These are phyloP conservation scores for Phytophthora hybrid DNA, from an alignment of 352 stramenopile species.

Conservation along the genomic window DNA sequence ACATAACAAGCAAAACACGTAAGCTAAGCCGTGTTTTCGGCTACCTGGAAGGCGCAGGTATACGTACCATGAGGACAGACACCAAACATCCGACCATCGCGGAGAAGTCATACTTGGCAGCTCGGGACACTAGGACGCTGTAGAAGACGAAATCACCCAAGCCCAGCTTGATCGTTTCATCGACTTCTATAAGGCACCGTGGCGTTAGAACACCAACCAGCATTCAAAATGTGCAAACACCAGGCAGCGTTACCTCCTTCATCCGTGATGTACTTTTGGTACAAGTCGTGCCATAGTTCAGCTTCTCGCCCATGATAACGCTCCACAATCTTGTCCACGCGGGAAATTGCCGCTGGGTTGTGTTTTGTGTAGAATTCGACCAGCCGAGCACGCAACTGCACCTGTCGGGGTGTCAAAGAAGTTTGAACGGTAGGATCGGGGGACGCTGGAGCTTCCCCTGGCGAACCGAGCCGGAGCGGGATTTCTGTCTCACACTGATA, in stretches of 20 bases:
- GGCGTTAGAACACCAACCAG: conserved; percentile 15
- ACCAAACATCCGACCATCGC: conserved; percentile 95
- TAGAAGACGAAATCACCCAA: conserved; percentile 99
- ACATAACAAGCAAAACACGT: conserved; percentile 5
- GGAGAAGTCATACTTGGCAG: conserved; percentile 96
- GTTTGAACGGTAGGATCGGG: background rate
- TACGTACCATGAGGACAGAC: conserved; percentile 91
- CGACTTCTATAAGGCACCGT: conserved; percentile 45
- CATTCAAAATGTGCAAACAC: background rate
- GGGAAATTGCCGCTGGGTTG: conserved; percentile 68
- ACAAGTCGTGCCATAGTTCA: conserved; percentile 83
- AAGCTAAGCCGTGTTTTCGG: conserved; percentile 1
- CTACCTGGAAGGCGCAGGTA: background rate
- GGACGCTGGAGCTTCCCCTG: conserved; percentile 7
- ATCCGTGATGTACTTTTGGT: conserved; percentile 73
- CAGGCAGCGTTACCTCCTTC: conserved; percentile 49
- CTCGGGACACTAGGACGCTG: conserved; percentile 96
- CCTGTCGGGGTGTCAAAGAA: conserved; percentile 36
- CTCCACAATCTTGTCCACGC: conserved; percentile 79
- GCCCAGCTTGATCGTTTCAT: conserved; percentile 94
- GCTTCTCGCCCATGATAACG: conserved; percentile 77
- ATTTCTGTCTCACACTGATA: conserved; percentile 77
- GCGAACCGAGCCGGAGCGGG: conserved; percentile 39
- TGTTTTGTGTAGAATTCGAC: conserved; percentile 74
- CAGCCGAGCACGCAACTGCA: conserved; percentile 50